Conservation (phyloP, 2,329 filamentous ascomycete genomes). For the Cercospora sp. region DNA sequence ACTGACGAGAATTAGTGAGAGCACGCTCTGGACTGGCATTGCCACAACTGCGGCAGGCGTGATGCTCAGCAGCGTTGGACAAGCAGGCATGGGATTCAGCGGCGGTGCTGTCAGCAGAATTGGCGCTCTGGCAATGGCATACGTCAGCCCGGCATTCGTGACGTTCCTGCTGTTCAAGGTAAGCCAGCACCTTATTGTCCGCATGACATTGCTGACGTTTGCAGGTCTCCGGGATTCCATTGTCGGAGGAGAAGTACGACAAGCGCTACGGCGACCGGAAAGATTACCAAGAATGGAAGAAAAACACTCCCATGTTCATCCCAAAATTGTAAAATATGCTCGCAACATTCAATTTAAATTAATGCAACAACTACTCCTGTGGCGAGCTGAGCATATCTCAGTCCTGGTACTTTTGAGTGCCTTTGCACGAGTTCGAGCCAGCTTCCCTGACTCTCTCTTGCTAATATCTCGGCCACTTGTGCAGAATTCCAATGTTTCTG, state of each 20-base stretch:
- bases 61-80: constrained; percentile 56
- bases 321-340: constrained; percentile 53
- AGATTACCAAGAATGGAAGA: constrained; percentile 69
- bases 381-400: neutral
- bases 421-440: neutral
- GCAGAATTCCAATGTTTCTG: neutral
- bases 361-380: neutral
- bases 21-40: constrained; percentile 67
- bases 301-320: constrained; percentile 64
- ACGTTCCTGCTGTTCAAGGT: constrained; percentile 64
- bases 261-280: constrained; percentile 61
- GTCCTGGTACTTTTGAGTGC: neutral
- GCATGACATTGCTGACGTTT: neutral
- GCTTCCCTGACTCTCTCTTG: too few relatives aligned
- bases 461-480: neutral
- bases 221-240: constrained; percentile 56
- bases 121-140: constrained; percentile 53
- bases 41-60: constrained; percentile 58
- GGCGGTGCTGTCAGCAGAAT: constrained; percentile 46
- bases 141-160: constrained; percentile 64
- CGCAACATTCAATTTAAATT: neutral
- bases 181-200: constrained; percentile 32
- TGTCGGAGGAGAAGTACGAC: constrained; percentile 70
- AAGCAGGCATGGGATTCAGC: constrained; percentile 58
- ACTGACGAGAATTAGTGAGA: constrained; percentile 46